These are phyloP conservation scores for Phytophthora cryptogea DNA, from an alignment of 352 stramenopile species.

Conservation along the genomic window DNA sequence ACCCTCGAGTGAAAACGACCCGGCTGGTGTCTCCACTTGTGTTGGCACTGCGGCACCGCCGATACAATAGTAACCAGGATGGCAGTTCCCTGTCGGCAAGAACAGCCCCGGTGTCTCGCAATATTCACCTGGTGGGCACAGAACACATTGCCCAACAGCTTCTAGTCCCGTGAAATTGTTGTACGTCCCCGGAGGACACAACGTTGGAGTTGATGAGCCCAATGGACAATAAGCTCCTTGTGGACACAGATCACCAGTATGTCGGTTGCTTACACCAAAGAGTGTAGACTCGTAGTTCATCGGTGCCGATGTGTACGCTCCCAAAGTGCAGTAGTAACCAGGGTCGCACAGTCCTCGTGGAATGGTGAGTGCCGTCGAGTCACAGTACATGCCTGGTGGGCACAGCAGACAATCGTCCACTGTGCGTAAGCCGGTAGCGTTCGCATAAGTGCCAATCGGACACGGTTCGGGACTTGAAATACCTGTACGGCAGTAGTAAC, in stretches of 20 bases:
- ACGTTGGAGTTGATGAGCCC: constrained; percentile 53
- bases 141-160: constrained; percentile 68
- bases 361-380: constrained; percentile 76
- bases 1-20: constrained; percentile 58
- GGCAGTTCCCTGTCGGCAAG: constrained; percentile 72
- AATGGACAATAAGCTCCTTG: constrained; percentile 73
- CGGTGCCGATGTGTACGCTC: constrained; percentile 90
- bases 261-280: constrained; percentile 65
- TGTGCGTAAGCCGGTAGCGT: constrained; percentile 66
- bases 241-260: constrained; percentile 72
- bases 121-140: constrained; percentile 79
- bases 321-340: constrained; percentile 91
- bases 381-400: constrained; percentile 91
- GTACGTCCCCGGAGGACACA: constrained; percentile 78
- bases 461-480: constrained; percentile 80
- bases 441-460: constrained; percentile 91
- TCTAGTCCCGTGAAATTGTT: constrained; percentile 80
- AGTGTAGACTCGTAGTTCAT: constrained; percentile 76
- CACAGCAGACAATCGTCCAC: constrained; percentile 89
- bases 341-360: constrained; percentile 81
- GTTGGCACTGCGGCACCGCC: constrained; percentile 57
- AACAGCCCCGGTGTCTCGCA: constrained; percentile 73
- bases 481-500: constrained; percentile 89
- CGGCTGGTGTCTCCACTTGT: constrained; percentile 53
- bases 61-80: constrained; percentile 82